Percentiles rank a stretch among this genome's conserved stretches.
Evolutionary conservation across 2,329 filamentous ascomycete species (phyloP).

Genomic region (Knufia fluminis): DNA sequence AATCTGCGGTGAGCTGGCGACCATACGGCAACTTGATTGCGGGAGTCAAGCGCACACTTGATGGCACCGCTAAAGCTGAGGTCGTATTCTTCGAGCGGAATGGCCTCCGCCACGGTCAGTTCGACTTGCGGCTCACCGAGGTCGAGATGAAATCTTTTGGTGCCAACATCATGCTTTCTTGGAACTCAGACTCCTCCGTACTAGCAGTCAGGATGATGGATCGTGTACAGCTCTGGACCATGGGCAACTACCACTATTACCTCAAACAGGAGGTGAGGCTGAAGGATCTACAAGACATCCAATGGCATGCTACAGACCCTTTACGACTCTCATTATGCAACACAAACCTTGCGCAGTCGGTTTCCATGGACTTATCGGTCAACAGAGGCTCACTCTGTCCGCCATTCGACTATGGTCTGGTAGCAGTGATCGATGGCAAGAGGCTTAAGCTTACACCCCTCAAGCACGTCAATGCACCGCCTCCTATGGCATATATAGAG

Average conservation of each 20-base stretch:
- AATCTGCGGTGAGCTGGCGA: slow-evolving; percentile 79
- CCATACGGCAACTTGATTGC: slow-evolving; percentile 85
- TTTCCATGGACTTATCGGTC: slow-evolving; percentile 13
- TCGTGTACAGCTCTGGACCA: slow-evolving; percentile 87
- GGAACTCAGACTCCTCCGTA: slow-evolving; percentile 89
- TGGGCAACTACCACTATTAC: slow-evolving; percentile 97
- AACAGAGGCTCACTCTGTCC: slow-evolving; percentile 58
- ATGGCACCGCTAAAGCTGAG: slow-evolving; percentile 48
- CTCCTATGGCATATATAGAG: slow-evolving; percentile 82
- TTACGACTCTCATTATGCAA: slow-evolving; percentile 55
- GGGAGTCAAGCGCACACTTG: slow-evolving; percentile 63
- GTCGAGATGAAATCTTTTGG: slow-evolving; percentile 48
- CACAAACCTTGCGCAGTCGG: slow-evolving; percentile 18
- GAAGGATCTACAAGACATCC: slow-evolving; percentile 26
- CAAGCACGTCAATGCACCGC: slow-evolving; percentile 73
- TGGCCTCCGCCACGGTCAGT: slow-evolving; percentile 91
- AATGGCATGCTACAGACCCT: slow-evolving; percentile 81
- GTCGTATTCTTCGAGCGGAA: slow-evolving; percentile 96
- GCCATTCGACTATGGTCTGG: slow-evolving; percentile 67
- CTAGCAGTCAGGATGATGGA: slow-evolving; percentile 69
- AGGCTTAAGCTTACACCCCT: slow-evolving; percentile 77
- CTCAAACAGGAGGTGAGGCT: slow-evolving; percentile 73
- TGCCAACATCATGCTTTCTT: slow-evolving; percentile 58
- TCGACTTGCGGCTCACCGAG: slow-evolving; percentile 61
- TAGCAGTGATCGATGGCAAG: slow-evolving; percentile 77